Evolutionary conservation across 345 rosid species (phyloP).

Genomic region (Hibiscus syriacus): DNA sequence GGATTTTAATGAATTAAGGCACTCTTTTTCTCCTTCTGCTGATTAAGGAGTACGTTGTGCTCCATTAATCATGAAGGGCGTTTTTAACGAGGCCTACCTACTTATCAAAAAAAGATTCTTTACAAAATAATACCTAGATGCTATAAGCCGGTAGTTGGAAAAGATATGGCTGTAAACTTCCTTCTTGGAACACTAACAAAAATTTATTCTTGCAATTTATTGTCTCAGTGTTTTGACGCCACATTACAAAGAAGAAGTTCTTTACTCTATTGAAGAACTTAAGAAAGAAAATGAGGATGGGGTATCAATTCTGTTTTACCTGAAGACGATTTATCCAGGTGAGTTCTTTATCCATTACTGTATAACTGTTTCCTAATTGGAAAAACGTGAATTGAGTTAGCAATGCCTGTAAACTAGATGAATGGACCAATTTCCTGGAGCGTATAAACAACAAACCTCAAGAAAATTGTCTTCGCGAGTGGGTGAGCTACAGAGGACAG

Average conservation of each 20-base stretch:
- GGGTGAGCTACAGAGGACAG: slow-evolving; percentile 87
- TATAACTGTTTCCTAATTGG: background rate
- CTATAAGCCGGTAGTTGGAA: background rate
- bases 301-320: slow-evolving; percentile 69
- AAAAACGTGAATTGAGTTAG: background rate
- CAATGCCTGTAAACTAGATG: slow-evolving; percentile 32
- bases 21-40: no score
- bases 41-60: no score
- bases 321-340: slow-evolving; percentile 86
- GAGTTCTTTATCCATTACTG: slow-evolving; percentile 4
- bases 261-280: slow-evolving; percentile 49
- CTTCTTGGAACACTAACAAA: background rate
- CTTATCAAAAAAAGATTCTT: no score
- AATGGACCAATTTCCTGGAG: slow-evolving; percentile 69
- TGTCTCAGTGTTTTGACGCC: slow-evolving; percentile 63
- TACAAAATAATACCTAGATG: background rate
- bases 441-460: slow-evolving; percentile 37
- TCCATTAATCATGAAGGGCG: no score
- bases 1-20: no score
- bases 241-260: slow-evolving; percentile 68
- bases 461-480: slow-evolving; percentile 58
- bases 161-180: background rate
- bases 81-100: no score
- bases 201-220: slow-evolving; percentile 3
- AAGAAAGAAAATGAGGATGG: slow-evolving; percentile 73